phyloP scores from a whole-genome alignment of 169 alveolate genomes.

The Babesia ovis region DNA sequence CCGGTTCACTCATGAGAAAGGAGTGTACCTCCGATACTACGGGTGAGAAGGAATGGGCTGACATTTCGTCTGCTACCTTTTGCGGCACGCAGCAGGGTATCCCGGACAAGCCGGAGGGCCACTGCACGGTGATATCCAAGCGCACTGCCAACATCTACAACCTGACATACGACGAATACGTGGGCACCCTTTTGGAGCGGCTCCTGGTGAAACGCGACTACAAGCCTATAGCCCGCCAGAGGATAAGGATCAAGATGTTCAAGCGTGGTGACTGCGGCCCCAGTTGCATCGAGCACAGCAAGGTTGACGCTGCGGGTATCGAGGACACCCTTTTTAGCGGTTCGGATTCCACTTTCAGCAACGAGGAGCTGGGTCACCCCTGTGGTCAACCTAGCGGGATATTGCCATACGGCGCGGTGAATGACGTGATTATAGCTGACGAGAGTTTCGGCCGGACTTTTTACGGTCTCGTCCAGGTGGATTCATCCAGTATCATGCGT shows the following conservation, averaged over 20 bases:
- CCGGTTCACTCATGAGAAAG: slow-evolving; percentile 7
- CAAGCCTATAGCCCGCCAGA: slow-evolving; percentile 58
- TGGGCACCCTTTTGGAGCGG: slow-evolving; percentile 38
- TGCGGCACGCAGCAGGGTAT: background rate
- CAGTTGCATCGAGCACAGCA: background rate
- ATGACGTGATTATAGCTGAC: slow-evolving; percentile 69
- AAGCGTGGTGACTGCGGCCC: slow-evolving; percentile 14
- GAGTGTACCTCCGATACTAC: slow-evolving; percentile 31
- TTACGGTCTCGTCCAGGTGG: slow-evolving; percentile 73
- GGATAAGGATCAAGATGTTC: slow-evolving; percentile 53
- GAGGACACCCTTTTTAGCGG: slow-evolving; percentile 47
- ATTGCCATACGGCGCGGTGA: slow-evolving; percentile 55
- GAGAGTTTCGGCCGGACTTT: slow-evolving; percentile 60
- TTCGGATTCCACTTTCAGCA: slow-evolving; percentile 31
- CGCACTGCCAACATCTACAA: slow-evolving; percentile 12
- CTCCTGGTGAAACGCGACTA: slow-evolving; percentile 26
- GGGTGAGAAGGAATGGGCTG: slow-evolving; percentile 28
- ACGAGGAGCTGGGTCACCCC: slow-evolving; percentile 23
- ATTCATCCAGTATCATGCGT: slow-evolving; percentile 61
- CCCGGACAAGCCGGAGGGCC: background rate
- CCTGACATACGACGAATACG: slow-evolving; percentile 58
- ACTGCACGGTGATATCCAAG: slow-evolving; percentile 34
- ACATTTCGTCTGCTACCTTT: slow-evolving; percentile 9
- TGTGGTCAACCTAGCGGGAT: background rate
- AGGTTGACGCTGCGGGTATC: slow-evolving; percentile 13